A percentile compares a stretch with the other conserved stretches of the same genome.
These are phyloP conservation scores for Emericellopsis terricola DNA, from an alignment of 495 filamentous ascomycete genomes.

Conservation along the genomic window DNA sequence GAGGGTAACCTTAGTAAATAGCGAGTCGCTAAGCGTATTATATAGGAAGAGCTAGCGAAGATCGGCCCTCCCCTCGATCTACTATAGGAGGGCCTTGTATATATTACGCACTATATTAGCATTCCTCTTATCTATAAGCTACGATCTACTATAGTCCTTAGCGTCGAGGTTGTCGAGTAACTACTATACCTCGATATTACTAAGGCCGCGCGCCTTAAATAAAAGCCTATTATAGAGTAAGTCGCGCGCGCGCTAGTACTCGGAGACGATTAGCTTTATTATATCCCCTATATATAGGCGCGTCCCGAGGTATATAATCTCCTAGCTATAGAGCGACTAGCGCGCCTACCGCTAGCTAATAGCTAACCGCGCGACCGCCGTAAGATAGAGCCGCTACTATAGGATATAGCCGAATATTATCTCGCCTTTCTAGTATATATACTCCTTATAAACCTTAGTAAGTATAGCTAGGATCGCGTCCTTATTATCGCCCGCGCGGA, in stretches of 20 bases:
- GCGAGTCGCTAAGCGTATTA: no score
- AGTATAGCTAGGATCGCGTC: no score
- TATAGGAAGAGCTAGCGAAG: not conserved
- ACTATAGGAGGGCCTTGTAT: not conserved
- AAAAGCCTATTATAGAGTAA: not conserved
- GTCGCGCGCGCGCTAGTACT: not conserved
- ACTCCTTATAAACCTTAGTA: no score
- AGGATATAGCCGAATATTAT: no score
- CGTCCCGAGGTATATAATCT: not conserved
- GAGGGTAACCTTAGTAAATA: no score
- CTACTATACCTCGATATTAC: not conserved
- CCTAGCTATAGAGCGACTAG: not conserved
- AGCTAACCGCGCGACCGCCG: no score
- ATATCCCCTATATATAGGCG: not conserved
- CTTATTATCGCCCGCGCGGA: no score
- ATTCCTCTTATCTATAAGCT: slow-evolving; percentile 10
- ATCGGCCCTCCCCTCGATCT: not conserved
- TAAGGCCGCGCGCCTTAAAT: not conserved
- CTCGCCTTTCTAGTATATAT: no score
- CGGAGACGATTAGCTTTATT: not conserved
- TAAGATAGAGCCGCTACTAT: no score
- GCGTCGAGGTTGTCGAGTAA: not conserved
- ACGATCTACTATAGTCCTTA: not conserved
- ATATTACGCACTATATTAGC: slow-evolving; percentile 15
- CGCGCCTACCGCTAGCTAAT: not conserved